Evolutionary conservation across 129 eudicot species (phyloP).

Genomic region (Chrysanthemum makinoi): DNA sequence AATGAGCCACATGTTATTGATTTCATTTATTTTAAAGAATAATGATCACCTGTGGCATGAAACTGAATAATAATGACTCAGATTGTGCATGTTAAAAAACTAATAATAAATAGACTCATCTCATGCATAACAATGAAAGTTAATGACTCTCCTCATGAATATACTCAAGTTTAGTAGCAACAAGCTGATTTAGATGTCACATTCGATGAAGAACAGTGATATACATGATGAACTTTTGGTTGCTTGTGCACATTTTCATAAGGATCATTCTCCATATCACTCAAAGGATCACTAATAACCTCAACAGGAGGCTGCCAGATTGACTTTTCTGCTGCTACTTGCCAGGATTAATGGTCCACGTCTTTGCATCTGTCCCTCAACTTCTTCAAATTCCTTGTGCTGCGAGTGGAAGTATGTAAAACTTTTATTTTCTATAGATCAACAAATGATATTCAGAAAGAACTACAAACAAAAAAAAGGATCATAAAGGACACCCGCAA

Average conservation of each 20-base stretch:
- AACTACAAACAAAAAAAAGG: not conserved
- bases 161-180: not conserved
- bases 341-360: constrained; percentile 68
- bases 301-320: constrained; percentile 73
- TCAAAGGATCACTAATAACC: constrained; percentile 87
- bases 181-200: not conserved
- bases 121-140: constrained; percentile 4
- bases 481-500: constrained; percentile 48
- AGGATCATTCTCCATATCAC: constrained; percentile 79
- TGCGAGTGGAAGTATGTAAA: constrained; percentile 27
- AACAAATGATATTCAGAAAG: not conserved
- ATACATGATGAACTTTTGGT: constrained; percentile 67
- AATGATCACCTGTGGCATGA: not conserved
- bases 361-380: constrained; percentile 68
- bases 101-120: constrained; percentile 10
- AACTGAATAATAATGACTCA: not conserved
- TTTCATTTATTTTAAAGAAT: not conserved
- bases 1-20: not conserved
- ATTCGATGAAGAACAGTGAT: not conserved
- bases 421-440: constrained; percentile 1
- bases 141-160: constrained; percentile 17
- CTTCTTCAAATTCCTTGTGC: constrained; percentile 97
- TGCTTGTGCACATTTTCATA: constrained; percentile 54
- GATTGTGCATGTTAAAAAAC: too few species aligned
- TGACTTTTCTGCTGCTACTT: constrained; percentile 65